Conservation (phyloP, 805 yeast species). For the Diddensiella transvaalensis region DNA sequence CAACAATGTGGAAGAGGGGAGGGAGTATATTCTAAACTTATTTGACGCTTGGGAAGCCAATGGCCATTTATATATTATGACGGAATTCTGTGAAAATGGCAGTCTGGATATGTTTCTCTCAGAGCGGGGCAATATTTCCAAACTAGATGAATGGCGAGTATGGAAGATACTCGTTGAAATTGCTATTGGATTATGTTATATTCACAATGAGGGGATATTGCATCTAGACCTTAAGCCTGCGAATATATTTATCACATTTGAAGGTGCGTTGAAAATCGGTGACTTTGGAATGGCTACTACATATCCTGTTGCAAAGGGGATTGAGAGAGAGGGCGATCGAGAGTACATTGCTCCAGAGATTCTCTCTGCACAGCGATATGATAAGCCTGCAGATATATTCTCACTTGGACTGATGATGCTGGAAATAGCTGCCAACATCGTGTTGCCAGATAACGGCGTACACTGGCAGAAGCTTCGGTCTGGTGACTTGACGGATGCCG, state of each 20-base stretch:
- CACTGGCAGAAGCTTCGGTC: conserved; percentile 95
- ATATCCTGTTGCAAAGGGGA: conserved; percentile 54
- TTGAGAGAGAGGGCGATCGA: conserved; percentile 95
- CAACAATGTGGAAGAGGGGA: conserved; percentile 49
- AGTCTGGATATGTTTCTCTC: conserved; percentile 75
- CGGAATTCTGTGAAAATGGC: conserved; percentile 94
- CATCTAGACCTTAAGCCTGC: conserved; percentile 96
- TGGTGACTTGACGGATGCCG: conserved; percentile 95
- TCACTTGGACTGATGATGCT: conserved; percentile 91
- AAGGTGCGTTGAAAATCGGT: conserved; percentile 89
- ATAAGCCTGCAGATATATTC: conserved; percentile 90
- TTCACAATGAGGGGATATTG: conserved; percentile 71
- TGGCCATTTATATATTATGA: conserved; percentile 80
- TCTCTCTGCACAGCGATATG: conserved; percentile 74
- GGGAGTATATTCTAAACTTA: conserved; percentile 72
- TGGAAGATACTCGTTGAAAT: conserved; percentile 94
- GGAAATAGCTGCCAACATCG: conserved; percentile 93
- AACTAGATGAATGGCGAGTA: conserved; percentile 92
- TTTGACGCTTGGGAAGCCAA: conserved; percentile 80
- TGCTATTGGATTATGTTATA: conserved; percentile 70
- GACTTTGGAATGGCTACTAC: conserved; percentile 94
- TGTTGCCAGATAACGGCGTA: conserved; percentile 91
- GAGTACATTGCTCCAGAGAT: conserved; percentile 98
- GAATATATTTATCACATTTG: conserved; percentile 88
- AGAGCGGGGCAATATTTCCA: conserved; percentile 70